phyloP scores from a whole-genome alignment of 2,329 filamentous ascomycete genomes.

The Bipolaris bicolor region DNA sequence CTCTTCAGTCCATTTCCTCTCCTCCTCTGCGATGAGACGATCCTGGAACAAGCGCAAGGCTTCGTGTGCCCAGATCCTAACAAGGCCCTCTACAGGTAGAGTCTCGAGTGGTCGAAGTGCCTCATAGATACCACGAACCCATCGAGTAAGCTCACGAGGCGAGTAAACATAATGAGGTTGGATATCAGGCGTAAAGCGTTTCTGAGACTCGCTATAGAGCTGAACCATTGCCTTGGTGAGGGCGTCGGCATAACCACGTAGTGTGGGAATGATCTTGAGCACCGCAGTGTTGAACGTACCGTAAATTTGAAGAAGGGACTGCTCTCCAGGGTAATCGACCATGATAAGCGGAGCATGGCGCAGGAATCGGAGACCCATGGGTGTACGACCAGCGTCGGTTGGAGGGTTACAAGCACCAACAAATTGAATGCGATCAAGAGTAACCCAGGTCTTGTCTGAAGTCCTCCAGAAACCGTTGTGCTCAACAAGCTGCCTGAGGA shows the following conservation, averaged over 20 bases:
- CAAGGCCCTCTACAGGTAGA: slow-evolving; percentile 85
- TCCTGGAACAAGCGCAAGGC: slow-evolving; percentile 96
- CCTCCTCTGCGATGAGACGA: slow-evolving; percentile 90
- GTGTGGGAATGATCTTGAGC: slow-evolving; percentile 91
- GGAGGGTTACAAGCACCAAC: slow-evolving; percentile 98
- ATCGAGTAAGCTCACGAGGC: slow-evolving; percentile 95
- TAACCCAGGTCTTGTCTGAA: slow-evolving; percentile 96
- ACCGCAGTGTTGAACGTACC: slow-evolving; percentile 97
- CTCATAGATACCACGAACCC: slow-evolving; percentile 97
- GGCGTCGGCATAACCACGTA: slow-evolving; percentile 93
- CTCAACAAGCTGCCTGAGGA: slow-evolving; percentile 95
- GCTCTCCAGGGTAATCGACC: slow-evolving; percentile 98
- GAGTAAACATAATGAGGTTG: slow-evolving; percentile 99
- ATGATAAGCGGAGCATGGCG: slow-evolving; percentile 98
- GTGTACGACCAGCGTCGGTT: slow-evolving; percentile 94
- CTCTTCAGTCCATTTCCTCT: slow-evolving; percentile 93
- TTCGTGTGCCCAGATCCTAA: slow-evolving; percentile 98
- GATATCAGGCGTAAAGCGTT: slow-evolving; percentile 92
- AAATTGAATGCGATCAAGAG: slow-evolving; percentile 96
- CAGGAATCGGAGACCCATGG: slow-evolving; percentile 90
- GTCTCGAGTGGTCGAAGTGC: slow-evolving; percentile 91
- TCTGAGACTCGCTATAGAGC: slow-evolving; percentile 93
- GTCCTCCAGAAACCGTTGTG: slow-evolving; percentile 99
- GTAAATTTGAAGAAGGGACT: slow-evolving; percentile 95
- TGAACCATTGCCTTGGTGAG: slow-evolving; percentile 98